Evolutionary conservation across 768 basidiomycete genomes (phyloP).

Genomic region (Leccinum disarticulatum): DNA sequence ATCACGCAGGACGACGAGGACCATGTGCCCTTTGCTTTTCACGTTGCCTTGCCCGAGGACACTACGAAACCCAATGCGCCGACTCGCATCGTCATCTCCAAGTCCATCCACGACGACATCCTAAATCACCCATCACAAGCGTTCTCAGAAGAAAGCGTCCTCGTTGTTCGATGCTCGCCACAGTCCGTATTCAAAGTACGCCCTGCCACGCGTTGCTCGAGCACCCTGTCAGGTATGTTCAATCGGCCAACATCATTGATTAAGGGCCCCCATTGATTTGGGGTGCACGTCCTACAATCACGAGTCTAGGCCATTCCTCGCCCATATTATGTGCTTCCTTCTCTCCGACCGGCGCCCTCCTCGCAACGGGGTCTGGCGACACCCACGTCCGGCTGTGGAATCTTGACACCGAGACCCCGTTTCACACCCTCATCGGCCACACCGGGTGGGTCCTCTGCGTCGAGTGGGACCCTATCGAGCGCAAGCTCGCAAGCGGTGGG

Average conservation of each 20-base stretch:
- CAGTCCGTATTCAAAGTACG: constrained; percentile 95
- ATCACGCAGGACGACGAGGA: constrained; percentile 58
- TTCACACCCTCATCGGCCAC: constrained; percentile 83
- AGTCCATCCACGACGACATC: constrained; percentile 81
- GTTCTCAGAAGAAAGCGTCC: constrained; percentile 83
- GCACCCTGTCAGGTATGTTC: constrained; percentile 76
- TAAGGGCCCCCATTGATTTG: constrained; percentile 1
- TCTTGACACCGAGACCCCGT: constrained; percentile 88
- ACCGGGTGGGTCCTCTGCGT: constrained; percentile 96
- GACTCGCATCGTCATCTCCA: constrained; percentile 79
- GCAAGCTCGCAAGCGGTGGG: constrained; percentile 89
- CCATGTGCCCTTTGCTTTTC: constrained; percentile 90
- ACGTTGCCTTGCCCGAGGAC: constrained; percentile 69
- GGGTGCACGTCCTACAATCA: constrained; percentile 6
- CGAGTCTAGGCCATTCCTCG: constrained; percentile 72
- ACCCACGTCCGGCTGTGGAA: constrained; percentile 94
- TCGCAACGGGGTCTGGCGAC: constrained; percentile 96
- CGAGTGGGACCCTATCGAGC: constrained; percentile 94
- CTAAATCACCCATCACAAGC: constrained; percentile 67
- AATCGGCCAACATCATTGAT: neutral
- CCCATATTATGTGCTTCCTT: constrained; percentile 95
- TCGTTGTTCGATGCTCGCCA: constrained; percentile 88
- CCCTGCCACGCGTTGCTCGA: constrained; percentile 92
- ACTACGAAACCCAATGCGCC: constrained; percentile 50
- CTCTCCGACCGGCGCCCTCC: constrained; percentile 87